These are phyloP conservation scores for Coemansia sp. DNA, from an alignment of 192 early-diverging fungal genomes.

Conservation along the genomic window DNA sequence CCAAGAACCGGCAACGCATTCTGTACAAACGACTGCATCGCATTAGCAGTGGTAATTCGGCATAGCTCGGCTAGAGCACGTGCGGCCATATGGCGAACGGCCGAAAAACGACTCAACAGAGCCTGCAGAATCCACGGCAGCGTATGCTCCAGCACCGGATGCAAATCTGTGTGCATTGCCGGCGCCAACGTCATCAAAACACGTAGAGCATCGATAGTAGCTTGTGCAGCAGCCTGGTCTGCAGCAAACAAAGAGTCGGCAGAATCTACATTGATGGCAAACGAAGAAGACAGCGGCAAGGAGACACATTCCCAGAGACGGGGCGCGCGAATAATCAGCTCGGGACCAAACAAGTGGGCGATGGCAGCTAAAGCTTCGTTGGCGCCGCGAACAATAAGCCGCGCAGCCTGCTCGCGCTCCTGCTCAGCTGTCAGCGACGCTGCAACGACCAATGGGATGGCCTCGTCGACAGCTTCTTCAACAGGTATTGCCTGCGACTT, in stretches of 20 bases:
- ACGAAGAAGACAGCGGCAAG: conserved; percentile 22
- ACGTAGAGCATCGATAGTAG: conserved; percentile 75
- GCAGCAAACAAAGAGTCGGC: conserved; percentile 22
- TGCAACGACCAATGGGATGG: conserved; percentile 26
- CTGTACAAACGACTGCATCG: conserved; percentile 82
- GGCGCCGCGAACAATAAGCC: conserved; percentile 68
- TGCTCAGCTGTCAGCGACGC: conserved; percentile 32
- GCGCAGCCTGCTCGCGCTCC: conserved; percentile 54
- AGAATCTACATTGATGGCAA: background rate
- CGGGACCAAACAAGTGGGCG: conserved; percentile 39
- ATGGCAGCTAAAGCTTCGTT: conserved; percentile 42
- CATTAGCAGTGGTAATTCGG: conserved; percentile 62
- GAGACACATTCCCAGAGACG: conserved; percentile 49
- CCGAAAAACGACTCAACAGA: conserved; percentile 65
- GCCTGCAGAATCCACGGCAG: conserved; percentile 67
- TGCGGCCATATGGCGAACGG: conserved; percentile 78
- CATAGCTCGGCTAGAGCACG: conserved; percentile 75
- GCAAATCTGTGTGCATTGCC: conserved; percentile 55
- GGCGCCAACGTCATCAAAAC: conserved; percentile 69
- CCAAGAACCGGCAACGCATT: conserved; percentile 74
- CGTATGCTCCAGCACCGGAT: conserved; percentile 55
- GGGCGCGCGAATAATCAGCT: conserved; percentile 30
- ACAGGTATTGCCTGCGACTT: background rate
- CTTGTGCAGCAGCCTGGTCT: conserved; percentile 50
- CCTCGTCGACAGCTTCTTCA: conserved; percentile 7